Evolutionary conservation across 2,329 filamentous ascomycete genomes (phyloP).

Genomic region (Botryotinia narcissicola): DNA sequence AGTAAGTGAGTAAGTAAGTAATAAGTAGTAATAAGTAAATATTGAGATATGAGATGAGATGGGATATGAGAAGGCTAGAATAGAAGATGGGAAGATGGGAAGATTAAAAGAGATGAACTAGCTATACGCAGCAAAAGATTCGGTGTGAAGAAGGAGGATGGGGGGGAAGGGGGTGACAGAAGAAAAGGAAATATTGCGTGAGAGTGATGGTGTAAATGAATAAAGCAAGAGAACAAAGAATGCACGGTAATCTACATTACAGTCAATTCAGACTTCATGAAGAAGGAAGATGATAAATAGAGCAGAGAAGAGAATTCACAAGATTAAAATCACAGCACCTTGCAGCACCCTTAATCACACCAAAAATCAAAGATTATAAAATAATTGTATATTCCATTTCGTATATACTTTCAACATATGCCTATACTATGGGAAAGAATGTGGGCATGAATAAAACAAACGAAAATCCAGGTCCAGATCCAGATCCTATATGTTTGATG

Average conservation of each 20-base stretch:
- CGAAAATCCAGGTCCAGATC: conserved; percentile 3
- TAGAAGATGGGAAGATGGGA: no score
- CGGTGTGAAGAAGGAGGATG: no score
- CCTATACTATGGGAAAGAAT: background rate
- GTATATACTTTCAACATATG: background rate
- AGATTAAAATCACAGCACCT: background rate
- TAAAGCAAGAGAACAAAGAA: background rate
- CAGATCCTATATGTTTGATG: background rate
- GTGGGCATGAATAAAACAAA: background rate
- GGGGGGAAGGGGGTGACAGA: background rate
- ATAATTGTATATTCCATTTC: background rate
- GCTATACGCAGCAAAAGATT: no score
- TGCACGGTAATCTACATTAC: background rate
- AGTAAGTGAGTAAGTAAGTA: no score
- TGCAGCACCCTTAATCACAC: background rate
- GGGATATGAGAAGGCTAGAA: no score
- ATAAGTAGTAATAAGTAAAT: no score
- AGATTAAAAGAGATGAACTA: background rate
- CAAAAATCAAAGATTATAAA: background rate
- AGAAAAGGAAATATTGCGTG: background rate
- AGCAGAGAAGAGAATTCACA: background rate
- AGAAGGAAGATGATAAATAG: background rate
- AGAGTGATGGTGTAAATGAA: background rate
- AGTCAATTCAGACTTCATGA: no score
- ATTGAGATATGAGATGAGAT: no score